Conservation (phyloP, 2,329 filamentous ascomycete genomes). For the Cladosporium halotolerans region DNA sequence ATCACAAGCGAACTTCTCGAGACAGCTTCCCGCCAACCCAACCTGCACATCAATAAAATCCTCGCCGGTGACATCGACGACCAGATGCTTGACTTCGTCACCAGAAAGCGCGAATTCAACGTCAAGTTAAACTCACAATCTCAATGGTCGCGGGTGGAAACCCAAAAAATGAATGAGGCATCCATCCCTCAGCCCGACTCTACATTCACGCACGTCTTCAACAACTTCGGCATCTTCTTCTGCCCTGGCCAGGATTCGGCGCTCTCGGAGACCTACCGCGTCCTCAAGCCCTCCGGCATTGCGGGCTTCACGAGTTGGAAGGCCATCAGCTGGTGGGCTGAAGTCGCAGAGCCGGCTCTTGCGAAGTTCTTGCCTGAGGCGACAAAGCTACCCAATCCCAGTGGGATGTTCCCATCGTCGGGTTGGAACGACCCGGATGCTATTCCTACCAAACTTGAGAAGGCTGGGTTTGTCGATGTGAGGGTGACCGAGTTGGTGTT, state of each 20-base stretch:
- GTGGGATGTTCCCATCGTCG: constrained; percentile 10
- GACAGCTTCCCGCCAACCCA: neutral
- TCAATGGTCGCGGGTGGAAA: constrained; percentile 9
- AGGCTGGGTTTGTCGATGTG: constrained; percentile 13
- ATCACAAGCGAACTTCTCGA: constrained; percentile 10
- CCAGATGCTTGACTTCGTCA: constrained; percentile 8
- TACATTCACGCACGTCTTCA: constrained; percentile 15
- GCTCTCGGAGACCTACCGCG: constrained; percentile 21
- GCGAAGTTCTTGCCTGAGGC: constrained; percentile 13
- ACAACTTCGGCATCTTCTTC: constrained; percentile 18
- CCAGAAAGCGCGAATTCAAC: neutral
- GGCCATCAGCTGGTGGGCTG: constrained; percentile 15
- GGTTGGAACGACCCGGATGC: constrained; percentile 13
- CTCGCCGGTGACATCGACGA: constrained; percentile 16
- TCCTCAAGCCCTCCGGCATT: constrained; percentile 31
- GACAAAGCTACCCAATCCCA: constrained; percentile 10
- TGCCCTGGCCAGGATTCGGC: constrained; percentile 7
- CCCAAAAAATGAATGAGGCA: constrained; percentile 12
- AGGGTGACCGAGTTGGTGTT: constrained; percentile 14
- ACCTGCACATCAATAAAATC: constrained; percentile 5
- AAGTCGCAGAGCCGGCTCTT: constrained; percentile 13
- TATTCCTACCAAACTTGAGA: constrained; percentile 12
- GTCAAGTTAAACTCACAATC: neutral
- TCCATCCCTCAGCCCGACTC: constrained; percentile 3
- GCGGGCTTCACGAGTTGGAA: constrained; percentile 34